Evolutionary conservation across 495 filamentous ascomycete species (phyloP), one percentile per base, ranked within the genome.

Genomic region (Podospora australis): DNA sequence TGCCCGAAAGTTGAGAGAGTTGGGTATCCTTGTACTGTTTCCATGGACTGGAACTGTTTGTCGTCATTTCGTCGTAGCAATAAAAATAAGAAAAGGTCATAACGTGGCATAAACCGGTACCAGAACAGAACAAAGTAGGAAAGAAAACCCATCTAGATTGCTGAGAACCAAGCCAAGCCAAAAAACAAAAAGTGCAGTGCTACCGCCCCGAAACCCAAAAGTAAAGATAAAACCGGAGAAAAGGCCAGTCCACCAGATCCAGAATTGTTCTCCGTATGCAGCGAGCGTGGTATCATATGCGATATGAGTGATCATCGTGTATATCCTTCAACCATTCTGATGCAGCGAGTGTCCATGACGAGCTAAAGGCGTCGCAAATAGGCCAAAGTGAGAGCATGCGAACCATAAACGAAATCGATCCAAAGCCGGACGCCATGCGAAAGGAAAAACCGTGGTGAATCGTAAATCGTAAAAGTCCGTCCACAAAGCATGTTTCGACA

Each of bases 341-440:
- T 57, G 54, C 59, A 59, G 53, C 53, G 52, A 56, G 50, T 49
- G 53, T 56, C 34, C 39, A 48, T 45, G 49, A 30, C 52, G 52
- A 47, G 22, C 25, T 22, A 16, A 16, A n/a, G 32, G 39, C n/a
- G n/a, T n/a, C n/a, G n/a, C n/a, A n/a, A n/a, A n/a, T n/a, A n/a
- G n/a, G n/a, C n/a, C n/a, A n/a, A n/a, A n/a, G n/a, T n/a, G n/a
- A n/a, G n/a, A n/a, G n/a, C 22, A 19, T 20, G 14, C 19, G 19
- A 19, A 6, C 14, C n/a, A 20, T 10, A 21, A 3, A 21, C 25
- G 13, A 7, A 6, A 17, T 32, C 2, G 13, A 2, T 21, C 13
- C 8, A 35, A 21, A n/a, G 20, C 8, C 44, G 21, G 4, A 36
- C 28, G 19, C 35, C 28, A 46, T 36, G 32, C 32, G 23, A 6